Evolutionary conservation across 495 filamentous ascomycete genomes (phyloP), one percentile per base, ranked within the genome.

Genomic region (Aspergillus nanangensis): DNA sequence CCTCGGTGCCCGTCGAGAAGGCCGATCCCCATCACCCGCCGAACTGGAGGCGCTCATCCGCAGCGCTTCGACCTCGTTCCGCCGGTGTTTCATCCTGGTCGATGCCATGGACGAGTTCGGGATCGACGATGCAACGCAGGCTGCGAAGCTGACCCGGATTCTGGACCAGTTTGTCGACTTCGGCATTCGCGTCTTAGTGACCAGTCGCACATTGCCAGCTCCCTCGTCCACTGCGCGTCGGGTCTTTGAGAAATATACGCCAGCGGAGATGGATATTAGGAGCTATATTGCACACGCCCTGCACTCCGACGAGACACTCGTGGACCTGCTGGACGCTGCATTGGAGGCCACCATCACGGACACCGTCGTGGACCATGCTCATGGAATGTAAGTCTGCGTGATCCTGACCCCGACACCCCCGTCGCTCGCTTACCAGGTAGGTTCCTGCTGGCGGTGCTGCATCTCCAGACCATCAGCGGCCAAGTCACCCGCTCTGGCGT

Each of bases 371-470:
- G 9, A 19, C 4, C 44, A 46, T 14, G 44, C 44, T 5, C 23
- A 22, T 15, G 44, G 44, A 31, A 46, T 46, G 44, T 46, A 31
- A 19, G 31, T 32, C 19, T 35, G n/a, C n/a, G n/a, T n/a, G 1
- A 17, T 14, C 29, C n/a, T 11, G 21, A 13, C 2, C 19, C 3
- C 29, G 31, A 44, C 39, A 2, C n/a, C 5, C 8, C 0, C 25
- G 13, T n/a, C n/a, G 21, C 17, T 9, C 35, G 8, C 23, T 44
- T 25, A 44, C 11, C 10, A 14, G 9, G 8, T 34, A 48, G 45
- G 38, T 48, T 48, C 20, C 39, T 48, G 10, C 38, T 48, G 5
- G 45, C 45, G n/a, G 45, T 42, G 13, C 38, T 48, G 10, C 36
- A 48, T 23, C n/a, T 48, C 8, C 45, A 42, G 22, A 41, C 17